A percentile compares a stretch with the other conserved stretches of the same genome.
Evolutionary conservation across 345 rosid species (phyloP).

Genomic region (Eutrema heterophyllum): DNA sequence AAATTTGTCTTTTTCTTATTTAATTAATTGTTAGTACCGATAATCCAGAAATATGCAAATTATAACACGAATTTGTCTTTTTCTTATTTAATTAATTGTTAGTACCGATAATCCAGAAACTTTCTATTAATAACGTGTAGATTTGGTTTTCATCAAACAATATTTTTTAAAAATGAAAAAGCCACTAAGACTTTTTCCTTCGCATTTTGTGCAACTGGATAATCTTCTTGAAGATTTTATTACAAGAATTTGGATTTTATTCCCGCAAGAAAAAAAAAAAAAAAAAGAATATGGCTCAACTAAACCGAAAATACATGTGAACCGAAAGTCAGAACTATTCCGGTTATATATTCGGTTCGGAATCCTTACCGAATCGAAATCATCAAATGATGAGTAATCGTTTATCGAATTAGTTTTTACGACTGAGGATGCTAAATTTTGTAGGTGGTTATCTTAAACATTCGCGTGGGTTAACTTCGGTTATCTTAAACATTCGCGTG

Average conservation of each 20-base stretch:
- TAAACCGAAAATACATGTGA: not conserved
- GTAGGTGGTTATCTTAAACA: too few relatives aligned
- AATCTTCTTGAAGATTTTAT: slow-evolving; percentile 15
- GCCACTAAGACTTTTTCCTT: slow-evolving; percentile 32
- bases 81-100: not conserved
- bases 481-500: too few relatives aligned
- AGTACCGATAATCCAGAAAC: slow-evolving; percentile 21
- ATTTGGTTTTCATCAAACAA: slow-evolving; percentile 17
- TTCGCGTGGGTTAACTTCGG: too few relatives aligned
- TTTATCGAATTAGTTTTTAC: too few relatives aligned
- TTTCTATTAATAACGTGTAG: slow-evolving; percentile 32
- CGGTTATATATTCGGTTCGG: not conserved
- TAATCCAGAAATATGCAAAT: slow-evolving; percentile 6
- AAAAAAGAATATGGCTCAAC: not conserved
- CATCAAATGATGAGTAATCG: not conserved
- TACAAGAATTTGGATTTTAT: not conserved
- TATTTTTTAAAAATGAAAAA: not conserved
- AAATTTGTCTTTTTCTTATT: not conserved
- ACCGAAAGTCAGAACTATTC: not conserved
- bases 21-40: slow-evolving; percentile 2
- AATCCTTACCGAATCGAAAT: not conserved
- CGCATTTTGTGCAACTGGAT: slow-evolving; percentile 34
- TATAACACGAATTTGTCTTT: not conserved
- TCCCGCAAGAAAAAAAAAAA: not conserved
- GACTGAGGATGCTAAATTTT: too few relatives aligned